Evolutionary conservation across 2,329 filamentous ascomycete genomes (phyloP), one percentile per base, ranked within the genome.

Genomic region (Aspergillus calidoustus): DNA sequence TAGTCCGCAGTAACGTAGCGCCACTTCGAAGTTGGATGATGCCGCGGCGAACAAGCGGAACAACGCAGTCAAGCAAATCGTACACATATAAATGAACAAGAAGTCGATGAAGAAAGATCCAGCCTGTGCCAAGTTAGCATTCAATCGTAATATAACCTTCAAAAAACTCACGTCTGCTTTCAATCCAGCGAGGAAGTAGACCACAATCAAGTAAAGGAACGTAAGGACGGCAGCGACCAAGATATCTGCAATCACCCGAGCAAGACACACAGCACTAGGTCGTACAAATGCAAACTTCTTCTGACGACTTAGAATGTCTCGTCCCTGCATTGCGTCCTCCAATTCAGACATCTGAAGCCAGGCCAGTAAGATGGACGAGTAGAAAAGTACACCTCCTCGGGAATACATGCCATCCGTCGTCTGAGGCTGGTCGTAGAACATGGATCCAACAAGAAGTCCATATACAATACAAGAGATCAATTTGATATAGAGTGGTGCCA

Each of bases 301-400:
- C 64, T 89, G 87, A 19, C 86, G 86, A 78, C 76, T 89, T 63
- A 83, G 90, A 23, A 93, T 86, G 3, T 83, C 82, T 47, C 91
- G 83, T 5, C 90, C 88, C 56, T 85, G 85, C 38, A 92, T 87
- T n/a, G 89, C 89, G 64, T 89, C 89, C 82, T 89, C 90, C 28
- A 92, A 81, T 72, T 94, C 91, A 0, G 87, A 85, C 46, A 94
- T 80, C 60, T 92, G 89, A 2, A 93, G 81, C 86, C 86, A 89
- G 51, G 79, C 80, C 4, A 88, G 76, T 71, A 89, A 83, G 41
- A 89, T 77, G 44, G 87, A 84, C 0, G 84, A 86, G 74, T 88
- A 88, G 76, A 89, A 89, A 3, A 86, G 72, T 3, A 84, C 79
- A 65, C 87, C 87, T 19, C 86, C 86, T 59, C 86, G 80, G 3